Base-by-base conservation (phyloP, 1,284 basidiomycete genomes). In the Agroathelia rolfsii region DNA sequence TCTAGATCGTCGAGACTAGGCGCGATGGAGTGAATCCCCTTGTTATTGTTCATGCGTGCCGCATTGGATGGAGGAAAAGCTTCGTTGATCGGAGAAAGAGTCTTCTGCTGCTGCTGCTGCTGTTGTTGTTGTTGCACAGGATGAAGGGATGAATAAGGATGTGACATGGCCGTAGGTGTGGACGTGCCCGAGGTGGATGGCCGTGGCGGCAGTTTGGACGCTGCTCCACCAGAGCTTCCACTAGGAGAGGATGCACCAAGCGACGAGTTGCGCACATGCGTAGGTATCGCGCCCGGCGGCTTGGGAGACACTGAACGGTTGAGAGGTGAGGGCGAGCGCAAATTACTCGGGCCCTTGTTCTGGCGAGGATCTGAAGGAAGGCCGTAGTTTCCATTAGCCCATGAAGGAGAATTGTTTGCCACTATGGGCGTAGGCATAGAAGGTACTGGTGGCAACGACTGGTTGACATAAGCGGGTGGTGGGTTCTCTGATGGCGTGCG, bases 1-100 rank as follows among this genome's bases (percentile, higher is more conserved):
- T 80, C 67, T 30, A 92, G 62, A 43, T 90, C 85, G 37, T 89
- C 83, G 14, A 86, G 56, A 0, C 81, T 77, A 4, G 73, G 65
- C 2, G 66, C 57, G 28, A 55, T 51, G 30, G 50, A n/a, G n/a
- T n/a, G n/a, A n/a, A n/a, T n/a, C n/a, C n/a, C n/a, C n/a, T n/a
- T n/a, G n/a, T n/a, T n/a, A n/a, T n/a, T n/a, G n/a, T n/a, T n/a
- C n/a, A n/a, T n/a, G n/a, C n/a, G n/a, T n/a, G n/a, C n/a, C n/a
- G n/a, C 53, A 24, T 67, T 59, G 3, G 62, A n/a, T n/a, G n/a
- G n/a, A n/a, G n/a, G n/a, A n/a, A 76, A 80, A 2, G 67, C 57
- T 49, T 85, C 81, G 16, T 72, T 63, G 34, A 85, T 82, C 1
- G 81, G 82, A 2, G 82, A 83, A 24, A 85, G 62, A 17, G 58